Conservation (phyloP, 2,329 filamentous ascomycete genomes). For the Curvularia verruculosa region DNA sequence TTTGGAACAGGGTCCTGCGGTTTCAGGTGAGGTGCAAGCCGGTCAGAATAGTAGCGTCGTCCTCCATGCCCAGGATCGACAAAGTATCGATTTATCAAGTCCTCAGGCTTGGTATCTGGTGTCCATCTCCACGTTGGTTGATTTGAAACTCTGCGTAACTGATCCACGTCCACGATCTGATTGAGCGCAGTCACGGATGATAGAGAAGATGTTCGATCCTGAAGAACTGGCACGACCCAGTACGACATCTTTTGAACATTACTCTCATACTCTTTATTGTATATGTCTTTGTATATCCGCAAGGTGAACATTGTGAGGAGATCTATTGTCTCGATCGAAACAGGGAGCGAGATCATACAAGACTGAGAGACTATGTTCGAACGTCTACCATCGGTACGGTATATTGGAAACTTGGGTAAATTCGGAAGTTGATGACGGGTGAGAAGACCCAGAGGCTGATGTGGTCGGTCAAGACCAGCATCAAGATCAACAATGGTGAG, state of each 20-base stretch:
- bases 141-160: constrained; percentile 53
- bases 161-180: constrained; percentile 66
- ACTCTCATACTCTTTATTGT: constrained; percentile 82
- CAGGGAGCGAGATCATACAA: constrained; percentile 52
- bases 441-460: constrained; percentile 71
- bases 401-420: constrained; percentile 73
- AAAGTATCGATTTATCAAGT: constrained; percentile 59
- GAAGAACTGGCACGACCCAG: constrained; percentile 71
- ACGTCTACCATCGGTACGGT: constrained; percentile 67
- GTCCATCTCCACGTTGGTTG: constrained; percentile 56
- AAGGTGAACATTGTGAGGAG: constrained; percentile 75
- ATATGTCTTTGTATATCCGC: constrained; percentile 79
- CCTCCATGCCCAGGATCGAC: constrained; percentile 64
- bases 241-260: constrained; percentile 73
- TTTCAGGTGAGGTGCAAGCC: constrained; percentile 59
- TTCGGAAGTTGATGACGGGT: constrained; percentile 69
- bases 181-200: constrained; percentile 14
- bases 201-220: neutral
- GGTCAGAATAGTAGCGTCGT: constrained; percentile 62
- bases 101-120: constrained; percentile 46
- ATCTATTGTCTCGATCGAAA: constrained; percentile 56
- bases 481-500: constrained; percentile 68
- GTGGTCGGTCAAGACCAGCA: constrained; percentile 62
- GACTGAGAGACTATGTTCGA: constrained; percentile 63
- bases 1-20: constrained; percentile 70